Evolutionary conservation across 176 grass and related monocot genomes (phyloP), one percentile per base, ranked within the genome.

Genomic region (Thinopyrum elongatum): DNA sequence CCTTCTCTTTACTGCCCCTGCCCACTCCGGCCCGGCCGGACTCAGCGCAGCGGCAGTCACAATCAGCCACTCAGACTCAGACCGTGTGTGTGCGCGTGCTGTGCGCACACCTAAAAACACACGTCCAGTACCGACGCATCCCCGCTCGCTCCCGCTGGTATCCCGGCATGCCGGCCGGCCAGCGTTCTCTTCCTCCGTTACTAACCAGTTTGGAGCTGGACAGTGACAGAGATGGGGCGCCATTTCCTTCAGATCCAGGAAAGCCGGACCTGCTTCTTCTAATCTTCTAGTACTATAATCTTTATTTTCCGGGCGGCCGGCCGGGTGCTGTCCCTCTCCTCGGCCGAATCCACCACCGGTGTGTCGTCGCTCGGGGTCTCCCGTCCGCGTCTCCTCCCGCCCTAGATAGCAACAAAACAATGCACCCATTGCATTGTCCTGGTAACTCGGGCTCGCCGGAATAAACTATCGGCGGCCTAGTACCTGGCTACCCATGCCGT

Each of bases 361-460:
- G 9, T 70, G 33, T 35, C 31, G 53, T 58, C 19, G 74, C 25
- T 80, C 38, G 38, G 59, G 59, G 31, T 42, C 62, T 26, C 26
- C 26, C 44, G 35, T 36, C 35, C 36, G 7, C 36, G 7, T 49
- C 46, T n/a, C 46, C 15, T 19, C 16, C 6, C 5, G 6, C 49
- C 51, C 67, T 83, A 10, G 82, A 33, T 85, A 66, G 11, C 65
- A 80, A 21, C 27, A 49, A 80, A 78, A 39, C 60, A 74, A 65
- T 70, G 6, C 53, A 9, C 80, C 6, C n/a, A 33, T 41, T 61
- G 25, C 11, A 10, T 41, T 61, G 27, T 46, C 68, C 25, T 78
- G 47, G 80, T 83, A 78, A 78, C 86, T 63, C 70, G 80, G 36
- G 80, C 65, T 70, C 49, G 14, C 42, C 69, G 16, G 85, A 87